A percentile compares a stretch with the other conserved stretches of the same genome.
phyloP scores from a whole-genome alignment of 1,284 basidiomycete species.

The Uromyces viciae-fabae region DNA sequence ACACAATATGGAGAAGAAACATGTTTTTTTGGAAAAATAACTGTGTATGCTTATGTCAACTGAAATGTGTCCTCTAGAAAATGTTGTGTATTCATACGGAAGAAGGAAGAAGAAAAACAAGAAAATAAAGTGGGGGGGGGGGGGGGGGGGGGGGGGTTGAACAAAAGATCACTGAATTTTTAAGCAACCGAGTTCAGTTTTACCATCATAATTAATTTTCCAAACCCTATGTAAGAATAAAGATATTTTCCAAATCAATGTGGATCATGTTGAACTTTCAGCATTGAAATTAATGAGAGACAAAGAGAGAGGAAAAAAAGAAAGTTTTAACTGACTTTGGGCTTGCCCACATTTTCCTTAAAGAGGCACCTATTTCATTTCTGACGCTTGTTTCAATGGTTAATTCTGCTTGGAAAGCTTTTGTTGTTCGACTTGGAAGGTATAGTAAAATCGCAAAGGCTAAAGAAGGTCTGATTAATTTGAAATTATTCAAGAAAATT shows the following conservation, averaged over 20 bases:
- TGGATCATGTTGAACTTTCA: too few relatives aligned
- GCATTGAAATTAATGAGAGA: background rate
- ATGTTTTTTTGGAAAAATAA: too few relatives aligned
- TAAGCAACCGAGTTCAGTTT: slow-evolving; percentile 40
- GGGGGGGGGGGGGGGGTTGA: too few relatives aligned
- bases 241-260: background rate
- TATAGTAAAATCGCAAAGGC: slow-evolving; percentile 43
- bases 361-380: slow-evolving; percentile 37
- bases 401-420: slow-evolving; percentile 38
- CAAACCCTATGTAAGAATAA: slow-evolving; percentile 27
- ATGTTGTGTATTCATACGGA: too few relatives aligned
- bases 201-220: slow-evolving; percentile 42
- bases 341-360: slow-evolving; percentile 44
- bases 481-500: too few relatives aligned
- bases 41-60: too few relatives aligned
- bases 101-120: too few relatives aligned
- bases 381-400: slow-evolving; percentile 38
- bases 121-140: too few relatives aligned
- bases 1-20: too few relatives aligned
- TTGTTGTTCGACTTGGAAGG: slow-evolving; percentile 20
- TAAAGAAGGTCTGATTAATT: slow-evolving; percentile 43
- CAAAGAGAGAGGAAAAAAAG: background rate
- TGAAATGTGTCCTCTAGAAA: too few relatives aligned
- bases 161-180: slow-evolving; percentile 13
- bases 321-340: slow-evolving; percentile 34